Evolutionary conservation across 2,329 filamentous ascomycete genomes (phyloP).

Genomic region (Drechslera avenae): DNA sequence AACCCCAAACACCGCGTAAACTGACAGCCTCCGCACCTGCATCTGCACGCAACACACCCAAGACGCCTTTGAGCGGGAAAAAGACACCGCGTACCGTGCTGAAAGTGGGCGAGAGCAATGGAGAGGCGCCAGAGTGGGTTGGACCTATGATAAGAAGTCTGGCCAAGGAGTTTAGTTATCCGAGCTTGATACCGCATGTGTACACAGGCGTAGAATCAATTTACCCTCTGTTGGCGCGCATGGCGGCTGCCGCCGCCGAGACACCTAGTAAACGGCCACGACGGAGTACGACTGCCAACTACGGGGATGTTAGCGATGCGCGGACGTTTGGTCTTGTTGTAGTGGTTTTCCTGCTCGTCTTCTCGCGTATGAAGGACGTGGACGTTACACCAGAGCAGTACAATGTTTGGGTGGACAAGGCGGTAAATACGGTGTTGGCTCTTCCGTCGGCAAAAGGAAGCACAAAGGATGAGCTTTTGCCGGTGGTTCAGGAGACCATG

Average conservation of each 20-base stretch:
- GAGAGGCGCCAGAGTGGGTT: slow-evolving; percentile 62
- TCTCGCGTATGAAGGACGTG: slow-evolving; percentile 50
- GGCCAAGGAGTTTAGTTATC: slow-evolving; percentile 65
- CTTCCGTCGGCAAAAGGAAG: slow-evolving; percentile 57
- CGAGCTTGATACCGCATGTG: slow-evolving; percentile 71
- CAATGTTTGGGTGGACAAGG: slow-evolving; percentile 45
- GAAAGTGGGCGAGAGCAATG: slow-evolving; percentile 16
- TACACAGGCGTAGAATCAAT: slow-evolving; percentile 71
- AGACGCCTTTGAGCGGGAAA: slow-evolving; percentile 29
- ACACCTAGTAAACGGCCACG: slow-evolving; percentile 56
- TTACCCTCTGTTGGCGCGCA: slow-evolving; percentile 46
- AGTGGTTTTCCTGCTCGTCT: slow-evolving; percentile 65
- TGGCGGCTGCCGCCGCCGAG: slow-evolving; percentile 38
- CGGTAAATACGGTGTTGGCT: slow-evolving; percentile 58
- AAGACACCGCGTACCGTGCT: slow-evolving; percentile 31
- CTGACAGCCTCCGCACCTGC: slow-evolving; percentile 23
- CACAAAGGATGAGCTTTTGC: slow-evolving; percentile 51
- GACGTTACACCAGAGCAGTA: slow-evolving; percentile 41
- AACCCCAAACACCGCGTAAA: slow-evolving; percentile 43
- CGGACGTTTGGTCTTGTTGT: slow-evolving; percentile 58
- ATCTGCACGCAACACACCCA: slow-evolving; percentile 33
- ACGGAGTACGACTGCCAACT: slow-evolving; percentile 36
- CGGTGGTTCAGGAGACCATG: slow-evolving; percentile 41
- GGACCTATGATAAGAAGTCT: slow-evolving; percentile 70
- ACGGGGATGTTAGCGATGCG: slow-evolving; percentile 22